Evolutionary conservation across 345 rosid species (phyloP).

Genomic region (Lepidium sativum): DNA sequence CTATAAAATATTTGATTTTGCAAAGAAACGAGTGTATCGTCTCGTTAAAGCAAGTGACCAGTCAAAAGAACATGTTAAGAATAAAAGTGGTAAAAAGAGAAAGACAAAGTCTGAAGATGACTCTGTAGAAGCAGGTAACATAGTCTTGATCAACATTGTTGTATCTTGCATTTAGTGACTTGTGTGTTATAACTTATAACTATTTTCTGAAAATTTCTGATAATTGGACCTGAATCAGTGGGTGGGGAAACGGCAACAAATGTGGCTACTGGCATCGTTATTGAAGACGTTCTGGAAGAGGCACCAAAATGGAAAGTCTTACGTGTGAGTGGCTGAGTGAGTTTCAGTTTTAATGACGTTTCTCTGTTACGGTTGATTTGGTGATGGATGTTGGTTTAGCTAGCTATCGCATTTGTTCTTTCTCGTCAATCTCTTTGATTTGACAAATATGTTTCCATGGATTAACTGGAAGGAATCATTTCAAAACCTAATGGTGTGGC

Average conservation of each 20-base stretch:
- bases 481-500: background rate
- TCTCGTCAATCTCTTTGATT: background rate
- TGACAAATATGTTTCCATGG: background rate
- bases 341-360: constrained; percentile 37
- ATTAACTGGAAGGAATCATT: background rate
- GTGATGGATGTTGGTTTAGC: background rate
- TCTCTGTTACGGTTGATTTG: constrained; percentile 5
- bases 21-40: constrained; percentile 86
- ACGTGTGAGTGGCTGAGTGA: too few species aligned
- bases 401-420: background rate
- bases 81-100: constrained; percentile 46
- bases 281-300: constrained; percentile 77
- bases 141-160: background rate
- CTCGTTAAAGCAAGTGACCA: constrained; percentile 48
- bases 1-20: constrained; percentile 92
- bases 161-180: constrained; percentile 1
- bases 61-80: constrained; percentile 34
- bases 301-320: constrained; percentile 98
- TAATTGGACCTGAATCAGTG: constrained; percentile 33
- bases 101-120: constrained; percentile 34
- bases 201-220: background rate
- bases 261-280: constrained; percentile 31
- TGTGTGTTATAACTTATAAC: background rate
- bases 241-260: constrained; percentile 31
- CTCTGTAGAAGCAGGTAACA: constrained; percentile 27